Percentiles rank a stretch among this genome's conserved stretches.
Conservation (phyloP, 2,329 filamentous ascomycete genomes). For the Hypocreales sp. region DNA sequence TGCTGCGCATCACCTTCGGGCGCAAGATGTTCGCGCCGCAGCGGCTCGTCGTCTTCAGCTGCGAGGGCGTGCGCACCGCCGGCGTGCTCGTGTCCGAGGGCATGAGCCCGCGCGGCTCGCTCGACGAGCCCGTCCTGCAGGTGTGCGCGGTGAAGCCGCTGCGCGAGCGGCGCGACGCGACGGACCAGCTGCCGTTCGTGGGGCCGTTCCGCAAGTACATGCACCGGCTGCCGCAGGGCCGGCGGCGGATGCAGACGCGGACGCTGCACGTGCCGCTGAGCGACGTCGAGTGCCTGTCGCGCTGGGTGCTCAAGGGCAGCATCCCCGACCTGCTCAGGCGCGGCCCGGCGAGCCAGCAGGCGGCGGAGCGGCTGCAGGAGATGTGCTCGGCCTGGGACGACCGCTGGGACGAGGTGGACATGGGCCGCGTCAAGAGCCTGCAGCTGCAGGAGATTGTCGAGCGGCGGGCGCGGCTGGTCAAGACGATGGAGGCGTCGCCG, state of each 20-base stretch:
- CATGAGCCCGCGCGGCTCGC: conserved; percentile 40
- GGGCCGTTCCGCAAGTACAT: conserved; percentile 54
- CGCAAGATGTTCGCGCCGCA: conserved; percentile 63
- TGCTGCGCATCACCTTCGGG: conserved; percentile 69
- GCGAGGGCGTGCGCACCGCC: conserved; percentile 68
- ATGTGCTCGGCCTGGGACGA: conserved; percentile 62
- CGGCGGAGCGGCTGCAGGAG: conserved; percentile 52
- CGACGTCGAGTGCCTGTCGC: conserved; percentile 76
- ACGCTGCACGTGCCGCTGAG: conserved; percentile 53
- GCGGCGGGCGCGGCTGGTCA: conserved; percentile 49
- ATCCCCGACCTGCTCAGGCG: conserved; percentile 42
- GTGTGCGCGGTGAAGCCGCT: conserved; percentile 62
- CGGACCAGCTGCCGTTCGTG: conserved; percentile 77
- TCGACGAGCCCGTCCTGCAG: conserved; percentile 51
- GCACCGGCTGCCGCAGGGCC: conserved; percentile 48
- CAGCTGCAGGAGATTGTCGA: conserved; percentile 65
- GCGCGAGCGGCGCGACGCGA: conserved; percentile 55
- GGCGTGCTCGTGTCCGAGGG: conserved; percentile 72
- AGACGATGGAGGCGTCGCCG: conserved; percentile 45
- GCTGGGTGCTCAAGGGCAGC: conserved; percentile 43
- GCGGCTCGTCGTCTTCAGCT: conserved; percentile 69
- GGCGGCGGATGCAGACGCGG: conserved; percentile 53
- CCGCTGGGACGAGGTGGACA: conserved; percentile 73
- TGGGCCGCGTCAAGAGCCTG: conserved; percentile 69
- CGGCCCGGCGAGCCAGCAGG: conserved; percentile 32